Conservation (phyloP, 192 early-diverging fungal species). For the Entomortierella chlamydospora region DNA sequence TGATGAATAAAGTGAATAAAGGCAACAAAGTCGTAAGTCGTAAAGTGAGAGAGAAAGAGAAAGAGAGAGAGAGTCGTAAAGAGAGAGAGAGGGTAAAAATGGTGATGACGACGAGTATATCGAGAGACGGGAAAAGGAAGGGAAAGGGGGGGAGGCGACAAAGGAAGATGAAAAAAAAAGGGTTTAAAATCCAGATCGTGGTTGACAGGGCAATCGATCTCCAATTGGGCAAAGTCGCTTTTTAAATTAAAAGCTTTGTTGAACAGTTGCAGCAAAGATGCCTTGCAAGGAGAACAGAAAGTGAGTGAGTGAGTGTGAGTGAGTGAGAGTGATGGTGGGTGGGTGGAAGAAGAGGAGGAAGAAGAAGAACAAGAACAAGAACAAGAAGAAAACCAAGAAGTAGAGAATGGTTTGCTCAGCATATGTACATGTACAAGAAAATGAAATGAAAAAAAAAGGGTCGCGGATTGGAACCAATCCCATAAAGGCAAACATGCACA, state of each 20-base stretch:
- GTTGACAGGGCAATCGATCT: constrained; percentile 49
- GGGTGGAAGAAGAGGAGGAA: background rate
- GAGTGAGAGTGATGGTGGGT: no score
- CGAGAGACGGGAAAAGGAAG: background rate
- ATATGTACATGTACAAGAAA: no score
- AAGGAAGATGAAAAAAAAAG: background rate
- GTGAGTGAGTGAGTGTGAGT: background rate
- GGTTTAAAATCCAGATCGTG: constrained; percentile 10
- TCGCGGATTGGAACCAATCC: no score
- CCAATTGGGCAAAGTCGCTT: constrained; percentile 21
- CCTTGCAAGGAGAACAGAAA: constrained; percentile 4
- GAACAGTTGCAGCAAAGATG: background rate
- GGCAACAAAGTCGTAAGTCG: background rate
- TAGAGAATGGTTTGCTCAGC: no score
- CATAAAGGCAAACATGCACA: no score
- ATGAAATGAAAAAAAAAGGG: no score
- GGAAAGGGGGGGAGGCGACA: background rate
- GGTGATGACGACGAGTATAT: background rate
- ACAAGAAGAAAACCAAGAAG: background rate
- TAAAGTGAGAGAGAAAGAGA: background rate
- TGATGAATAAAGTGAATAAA: background rate
- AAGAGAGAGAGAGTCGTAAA: no score
- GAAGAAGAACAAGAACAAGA: background rate
- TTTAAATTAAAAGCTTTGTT: background rate
- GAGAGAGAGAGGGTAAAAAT: no score